phyloP scores from a whole-genome alignment of 768 basidiomycete genomes.

The Mycena sanguinolenta region DNA sequence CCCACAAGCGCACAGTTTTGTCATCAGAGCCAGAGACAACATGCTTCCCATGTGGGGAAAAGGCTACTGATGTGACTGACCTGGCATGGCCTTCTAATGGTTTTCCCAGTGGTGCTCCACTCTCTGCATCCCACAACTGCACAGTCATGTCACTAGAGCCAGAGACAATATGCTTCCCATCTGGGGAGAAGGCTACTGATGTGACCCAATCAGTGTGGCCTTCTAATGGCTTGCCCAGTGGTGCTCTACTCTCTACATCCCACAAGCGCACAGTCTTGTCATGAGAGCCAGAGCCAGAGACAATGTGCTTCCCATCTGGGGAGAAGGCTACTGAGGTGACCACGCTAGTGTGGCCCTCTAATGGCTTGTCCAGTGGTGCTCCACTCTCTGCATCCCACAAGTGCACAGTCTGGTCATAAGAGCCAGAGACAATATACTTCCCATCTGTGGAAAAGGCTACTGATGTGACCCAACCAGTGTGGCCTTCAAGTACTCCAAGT shows the following conservation, averaged over 20 bases:
- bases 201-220: not conserved
- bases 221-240: not conserved
- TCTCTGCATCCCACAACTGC: not conserved
- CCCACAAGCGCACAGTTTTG: not conserved
- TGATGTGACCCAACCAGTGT: not conserved
- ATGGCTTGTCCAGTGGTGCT: not conserved
- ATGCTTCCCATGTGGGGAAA: not conserved
- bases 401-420: not conserved
- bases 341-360: not conserved
- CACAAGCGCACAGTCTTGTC: constrained; percentile 7
- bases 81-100: not conserved
- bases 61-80: not conserved
- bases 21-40: not conserved
- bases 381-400: constrained; percentile 12
- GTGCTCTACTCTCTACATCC: constrained; percentile 5
- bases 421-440: not conserved
- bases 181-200: constrained; percentile 1
- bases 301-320: constrained; percentile 6
- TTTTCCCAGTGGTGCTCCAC: not conserved
- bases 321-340: constrained; percentile 7
- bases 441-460: not conserved
- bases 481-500: constrained; percentile 9
- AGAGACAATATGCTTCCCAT: constrained; percentile 2
- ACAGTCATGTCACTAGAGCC: not conserved
- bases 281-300: constrained; percentile 1